Conservation (phyloP, 495 filamentous ascomycete species). For the Podospora appendiculata region DNA sequence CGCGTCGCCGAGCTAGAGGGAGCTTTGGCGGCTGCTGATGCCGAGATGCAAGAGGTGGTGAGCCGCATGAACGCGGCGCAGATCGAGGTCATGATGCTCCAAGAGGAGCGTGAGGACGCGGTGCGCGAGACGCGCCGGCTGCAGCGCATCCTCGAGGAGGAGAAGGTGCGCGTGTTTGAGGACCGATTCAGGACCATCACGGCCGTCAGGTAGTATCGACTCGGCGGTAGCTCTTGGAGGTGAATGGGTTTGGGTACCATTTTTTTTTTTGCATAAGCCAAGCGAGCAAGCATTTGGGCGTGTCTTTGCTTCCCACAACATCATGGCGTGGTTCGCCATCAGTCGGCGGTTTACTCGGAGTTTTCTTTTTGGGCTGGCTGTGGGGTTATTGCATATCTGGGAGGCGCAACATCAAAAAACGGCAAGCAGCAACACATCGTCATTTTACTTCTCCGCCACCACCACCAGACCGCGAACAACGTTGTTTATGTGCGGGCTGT, state of each 20-base stretch:
- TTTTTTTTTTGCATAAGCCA: background rate
- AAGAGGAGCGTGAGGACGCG: conserved; percentile 86
- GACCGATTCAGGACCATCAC: conserved; percentile 31
- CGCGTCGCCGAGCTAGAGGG: conserved; percentile 63
- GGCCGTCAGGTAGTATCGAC: conserved; percentile 9
- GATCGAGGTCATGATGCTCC: conserved; percentile 86
- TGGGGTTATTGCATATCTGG: too few relatives aligned
- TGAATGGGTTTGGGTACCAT: background rate
- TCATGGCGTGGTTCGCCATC: background rate
- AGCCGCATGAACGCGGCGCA: conserved; percentile 87
- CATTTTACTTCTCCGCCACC: too few relatives aligned
- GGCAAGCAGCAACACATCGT: too few relatives aligned
- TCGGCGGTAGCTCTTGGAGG: background rate
- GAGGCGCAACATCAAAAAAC: too few relatives aligned
- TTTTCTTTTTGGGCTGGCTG: background rate
- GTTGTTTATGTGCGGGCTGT: background rate
- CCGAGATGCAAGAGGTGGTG: conserved; percentile 93
- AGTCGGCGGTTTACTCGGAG: background rate
- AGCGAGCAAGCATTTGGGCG: background rate
- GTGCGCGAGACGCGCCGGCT: conserved; percentile 73
- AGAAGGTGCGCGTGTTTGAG: conserved; percentile 38
- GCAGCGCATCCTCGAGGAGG: conserved; percentile 46
- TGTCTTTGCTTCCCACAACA: background rate
- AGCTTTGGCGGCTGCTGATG: conserved; percentile 72
- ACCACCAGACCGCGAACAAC: too few relatives aligned